A percentile compares a stretch with the other conserved stretches of the same genome.
Evolutionary conservation across 176 grass and related monocot genomes (phyloP).

Genomic region (Rhipidocladum racemiflorum): DNA sequence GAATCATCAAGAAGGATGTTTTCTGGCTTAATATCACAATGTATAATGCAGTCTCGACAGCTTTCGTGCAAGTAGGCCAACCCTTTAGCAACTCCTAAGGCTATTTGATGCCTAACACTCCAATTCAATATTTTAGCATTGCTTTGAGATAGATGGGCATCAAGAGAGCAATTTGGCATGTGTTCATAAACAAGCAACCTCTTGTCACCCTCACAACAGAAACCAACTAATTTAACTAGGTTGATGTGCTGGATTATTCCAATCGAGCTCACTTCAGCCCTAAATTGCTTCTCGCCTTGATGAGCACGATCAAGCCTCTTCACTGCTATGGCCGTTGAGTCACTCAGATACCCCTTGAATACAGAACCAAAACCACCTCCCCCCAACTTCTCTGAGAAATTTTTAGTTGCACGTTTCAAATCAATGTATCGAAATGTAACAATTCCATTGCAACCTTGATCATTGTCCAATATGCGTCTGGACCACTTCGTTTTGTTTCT

Average conservation of each 20-base stretch:
- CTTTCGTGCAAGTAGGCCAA: neutral
- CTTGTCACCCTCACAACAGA: too few relatives aligned
- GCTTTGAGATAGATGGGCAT: neutral
- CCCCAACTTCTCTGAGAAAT: too few relatives aligned
- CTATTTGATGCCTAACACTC: neutral
- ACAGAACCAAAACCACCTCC: conserved; percentile 47
- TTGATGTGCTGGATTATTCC: conserved; percentile 50
- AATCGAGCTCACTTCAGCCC: conserved; percentile 48
- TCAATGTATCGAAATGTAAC: conserved; percentile 22
- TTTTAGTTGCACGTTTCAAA: conserved; percentile 32
- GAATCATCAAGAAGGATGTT: conserved; percentile 15
- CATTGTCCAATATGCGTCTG: neutral
- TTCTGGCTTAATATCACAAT: conserved; percentile 19
- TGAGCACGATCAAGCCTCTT: conserved; percentile 27
- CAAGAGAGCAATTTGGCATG: too few relatives aligned
- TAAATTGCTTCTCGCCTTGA: conserved; percentile 51
- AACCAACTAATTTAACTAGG: too few relatives aligned
- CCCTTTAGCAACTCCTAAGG: conserved; percentile 3
- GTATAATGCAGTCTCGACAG: conserved; percentile 2
- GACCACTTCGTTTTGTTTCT: conserved; percentile 15
- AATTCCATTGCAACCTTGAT: conserved; percentile 20
- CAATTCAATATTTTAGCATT: neutral
- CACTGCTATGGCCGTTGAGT: conserved; percentile 34
- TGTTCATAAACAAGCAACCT: too few relatives aligned
- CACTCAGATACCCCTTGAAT: conserved; percentile 30